Conservation (phyloP, 2,329 filamentous ascomycete species). For the Fusarium concolor region DNA sequence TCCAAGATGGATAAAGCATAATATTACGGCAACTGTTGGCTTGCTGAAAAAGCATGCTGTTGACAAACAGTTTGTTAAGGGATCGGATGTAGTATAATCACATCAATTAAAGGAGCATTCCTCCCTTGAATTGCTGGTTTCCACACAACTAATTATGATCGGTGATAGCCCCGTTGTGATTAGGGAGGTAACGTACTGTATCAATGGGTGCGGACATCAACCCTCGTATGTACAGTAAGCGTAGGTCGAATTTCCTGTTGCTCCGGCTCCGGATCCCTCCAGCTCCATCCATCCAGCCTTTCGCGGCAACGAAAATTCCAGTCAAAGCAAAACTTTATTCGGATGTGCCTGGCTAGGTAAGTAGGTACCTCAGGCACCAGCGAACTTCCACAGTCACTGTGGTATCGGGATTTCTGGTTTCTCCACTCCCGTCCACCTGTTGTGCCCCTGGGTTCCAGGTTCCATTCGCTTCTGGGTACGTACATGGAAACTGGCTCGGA, state of each 20-base stretch:
- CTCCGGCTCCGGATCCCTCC: constrained; percentile 12
- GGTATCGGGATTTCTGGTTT: neutral
- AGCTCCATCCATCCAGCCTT: neutral
- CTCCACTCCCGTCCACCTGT: neutral
- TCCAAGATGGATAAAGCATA: constrained; percentile 13
- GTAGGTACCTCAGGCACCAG: constrained; percentile 18
- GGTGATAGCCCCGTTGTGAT: constrained; percentile 13
- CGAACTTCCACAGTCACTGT: too few species aligned
- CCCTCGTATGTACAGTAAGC: too few species aligned
- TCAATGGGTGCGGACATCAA: too few species aligned
- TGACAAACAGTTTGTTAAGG: neutral
- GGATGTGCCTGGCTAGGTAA: constrained; percentile 6
- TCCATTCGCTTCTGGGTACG: constrained; percentile 3
- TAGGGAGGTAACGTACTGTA: too few species aligned
- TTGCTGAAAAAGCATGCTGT: neutral
- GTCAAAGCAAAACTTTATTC: constrained; percentile 6
- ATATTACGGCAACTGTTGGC: neutral
- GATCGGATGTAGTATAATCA: neutral
- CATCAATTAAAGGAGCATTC: constrained; percentile 4
- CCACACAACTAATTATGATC: constrained; percentile 2
- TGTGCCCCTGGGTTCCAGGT: neutral
- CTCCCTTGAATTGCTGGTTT: constrained; percentile 3
- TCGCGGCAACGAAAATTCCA: constrained; percentile 36
- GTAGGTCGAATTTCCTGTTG: constrained; percentile 10
- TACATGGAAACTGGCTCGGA: constrained; percentile 15